These are phyloP conservation scores for Massospora cicadina DNA, from an alignment of 371 early-diverging fungal species.

Conservation along the genomic window DNA sequence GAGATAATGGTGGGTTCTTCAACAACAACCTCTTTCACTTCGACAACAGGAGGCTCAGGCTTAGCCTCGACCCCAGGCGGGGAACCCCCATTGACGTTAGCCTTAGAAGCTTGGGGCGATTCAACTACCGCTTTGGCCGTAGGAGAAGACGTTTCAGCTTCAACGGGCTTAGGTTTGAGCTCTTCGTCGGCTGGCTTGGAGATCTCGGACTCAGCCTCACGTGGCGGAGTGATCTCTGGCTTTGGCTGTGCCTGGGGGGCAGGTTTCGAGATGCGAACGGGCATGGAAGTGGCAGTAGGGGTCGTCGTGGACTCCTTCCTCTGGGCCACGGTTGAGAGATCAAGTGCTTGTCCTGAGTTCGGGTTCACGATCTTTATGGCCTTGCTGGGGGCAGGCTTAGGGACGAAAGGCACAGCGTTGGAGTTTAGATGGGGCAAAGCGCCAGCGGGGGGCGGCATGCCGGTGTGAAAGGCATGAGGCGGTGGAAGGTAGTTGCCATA, in stretches of 20 bases:
- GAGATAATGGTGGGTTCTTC: conserved; percentile 11
- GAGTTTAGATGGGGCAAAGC: conserved; percentile 4
- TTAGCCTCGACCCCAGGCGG: conserved; percentile 9
- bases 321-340: conserved; percentile 5
- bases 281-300: background rate
- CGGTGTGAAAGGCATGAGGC: background rate
- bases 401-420: conserved; percentile 8
- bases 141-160: conserved; percentile 7
- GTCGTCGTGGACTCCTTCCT: conserved; percentile 10
- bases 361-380: conserved; percentile 13
- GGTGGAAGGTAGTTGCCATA: conserved; percentile 1
- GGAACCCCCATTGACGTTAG: background rate
- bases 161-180: conserved; percentile 4
- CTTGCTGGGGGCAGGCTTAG: background rate
- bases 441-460: conserved; percentile 2
- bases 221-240: background rate
- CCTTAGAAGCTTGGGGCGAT: too few species aligned
- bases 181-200: conserved; percentile 12
- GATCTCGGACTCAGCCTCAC: too few species aligned
- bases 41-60: conserved; percentile 11
- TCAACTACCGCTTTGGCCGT: background rate
- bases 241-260: too few species aligned
- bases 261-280: background rate
- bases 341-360: conserved; percentile 3
- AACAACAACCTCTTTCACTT: conserved; percentile 16